Conservation (phyloP, 2,329 filamentous ascomycete genomes). For the Colletotrichum sp. region DNA sequence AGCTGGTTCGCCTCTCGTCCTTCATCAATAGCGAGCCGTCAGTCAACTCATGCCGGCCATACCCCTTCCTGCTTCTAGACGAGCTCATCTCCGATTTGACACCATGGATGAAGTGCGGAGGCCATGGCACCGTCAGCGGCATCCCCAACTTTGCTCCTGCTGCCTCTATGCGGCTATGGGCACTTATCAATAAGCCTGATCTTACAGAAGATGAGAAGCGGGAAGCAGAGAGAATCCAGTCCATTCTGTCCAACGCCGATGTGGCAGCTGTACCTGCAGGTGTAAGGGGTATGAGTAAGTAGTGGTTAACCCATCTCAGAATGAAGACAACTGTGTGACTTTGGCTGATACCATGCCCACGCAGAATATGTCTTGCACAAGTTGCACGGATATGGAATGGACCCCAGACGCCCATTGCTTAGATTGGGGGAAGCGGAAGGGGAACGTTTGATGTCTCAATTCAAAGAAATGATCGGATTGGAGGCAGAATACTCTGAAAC, state of each 20-base stretch:
- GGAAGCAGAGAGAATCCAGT: neutral
- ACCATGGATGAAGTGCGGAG: neutral
- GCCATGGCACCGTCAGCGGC: neutral
- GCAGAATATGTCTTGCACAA: neutral
- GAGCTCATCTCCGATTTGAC: neutral
- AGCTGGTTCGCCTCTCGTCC: neutral
- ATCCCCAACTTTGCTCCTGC: neutral
- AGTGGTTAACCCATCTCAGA: neutral
- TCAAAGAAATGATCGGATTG: neutral
- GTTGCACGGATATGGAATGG: neutral
- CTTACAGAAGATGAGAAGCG: neutral
- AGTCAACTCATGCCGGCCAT: neutral
- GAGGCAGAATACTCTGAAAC: neutral
- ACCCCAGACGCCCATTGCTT: neutral
- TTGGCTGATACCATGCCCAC: neutral
- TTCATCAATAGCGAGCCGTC: neutral
- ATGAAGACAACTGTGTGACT: neutral
- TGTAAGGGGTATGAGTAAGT: neutral
- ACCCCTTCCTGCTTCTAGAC: neutral
- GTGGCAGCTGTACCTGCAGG: neutral
- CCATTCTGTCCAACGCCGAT: neutral
- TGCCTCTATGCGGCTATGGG: neutral
- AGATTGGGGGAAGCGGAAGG: neutral
- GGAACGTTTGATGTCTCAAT: neutral
- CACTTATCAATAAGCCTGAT: neutral